These are phyloP conservation scores for Linnemannia schmuckeri DNA, from an alignment of 192 early-diverging fungal species.

Conservation along the genomic window DNA sequence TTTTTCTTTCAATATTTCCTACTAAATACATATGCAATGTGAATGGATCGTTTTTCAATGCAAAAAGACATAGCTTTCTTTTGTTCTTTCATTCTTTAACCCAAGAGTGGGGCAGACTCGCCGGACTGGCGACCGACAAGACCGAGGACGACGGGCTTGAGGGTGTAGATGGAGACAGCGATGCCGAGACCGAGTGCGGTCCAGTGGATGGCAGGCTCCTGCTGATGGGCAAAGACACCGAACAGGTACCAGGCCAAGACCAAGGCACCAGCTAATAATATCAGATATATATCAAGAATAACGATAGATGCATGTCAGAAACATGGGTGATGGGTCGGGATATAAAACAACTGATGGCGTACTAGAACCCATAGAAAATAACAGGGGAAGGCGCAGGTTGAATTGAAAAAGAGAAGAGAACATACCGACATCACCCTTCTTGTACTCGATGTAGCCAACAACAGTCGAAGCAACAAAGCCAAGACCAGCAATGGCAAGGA, in stretches of 20 bases:
- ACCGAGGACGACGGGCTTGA: slow-evolving; percentile 56
- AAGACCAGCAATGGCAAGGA: slow-evolving; percentile 65
- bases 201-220: slow-evolving; percentile 62
- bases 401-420: neutral
- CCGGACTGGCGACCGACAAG: slow-evolving; percentile 43
- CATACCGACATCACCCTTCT: slow-evolving; percentile 68
- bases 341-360: neutral
- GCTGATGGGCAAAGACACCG: slow-evolving; percentile 63
- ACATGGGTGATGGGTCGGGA: neutral
- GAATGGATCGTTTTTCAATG: neutral
- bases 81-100: slow-evolving; percentile 41
- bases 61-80: neutral
- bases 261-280: slow-evolving; percentile 64
- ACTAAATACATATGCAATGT: neutral
- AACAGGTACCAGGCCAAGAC: slow-evolving; percentile 71
- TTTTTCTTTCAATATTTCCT: neutral
- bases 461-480: slow-evolving; percentile 68
- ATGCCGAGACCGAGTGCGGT: slow-evolving; percentile 61
- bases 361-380: neutral
- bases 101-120: slow-evolving; percentile 66
- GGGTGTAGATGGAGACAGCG: slow-evolving; percentile 57
- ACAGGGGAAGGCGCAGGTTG: too few relatives aligned
- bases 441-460: slow-evolving; percentile 71
- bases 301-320: neutral
- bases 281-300: neutral